Evolutionary conservation across 805 yeast genomes (phyloP).

Genomic region (Suhomyces canberraensis): DNA sequence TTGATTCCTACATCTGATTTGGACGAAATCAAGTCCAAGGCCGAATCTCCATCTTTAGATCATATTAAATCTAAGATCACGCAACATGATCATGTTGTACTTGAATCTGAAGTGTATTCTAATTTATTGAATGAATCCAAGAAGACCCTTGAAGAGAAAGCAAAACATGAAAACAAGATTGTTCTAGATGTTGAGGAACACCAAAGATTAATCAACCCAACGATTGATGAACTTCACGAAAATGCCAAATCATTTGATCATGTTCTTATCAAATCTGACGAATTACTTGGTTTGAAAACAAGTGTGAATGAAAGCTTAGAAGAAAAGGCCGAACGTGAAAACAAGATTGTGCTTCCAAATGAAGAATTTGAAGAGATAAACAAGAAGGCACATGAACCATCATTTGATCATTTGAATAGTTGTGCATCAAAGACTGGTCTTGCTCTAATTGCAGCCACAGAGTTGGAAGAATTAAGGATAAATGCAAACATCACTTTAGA

Average conservation of each 20-base stretch:
- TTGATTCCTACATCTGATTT: background rate
- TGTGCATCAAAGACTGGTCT: constrained; percentile 2
- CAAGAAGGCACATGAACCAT: constrained; percentile 1
- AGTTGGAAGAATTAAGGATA: constrained; percentile 7
- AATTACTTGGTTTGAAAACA: constrained; percentile 11
- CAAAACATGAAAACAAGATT: background rate
- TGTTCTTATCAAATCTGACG: constrained; percentile 5
- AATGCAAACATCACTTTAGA: constrained; percentile 13
- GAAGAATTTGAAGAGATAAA: constrained; percentile 10
- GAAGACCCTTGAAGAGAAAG: constrained; percentile 1
- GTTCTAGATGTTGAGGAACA: constrained; percentile 3
- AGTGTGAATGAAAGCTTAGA: constrained; percentile 24
- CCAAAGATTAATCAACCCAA: constrained; percentile 5
- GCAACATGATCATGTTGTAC: constrained; percentile 6
- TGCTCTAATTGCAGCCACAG: constrained; percentile 6
- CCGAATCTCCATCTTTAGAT: constrained; percentile 11
- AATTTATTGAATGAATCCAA: background rate
- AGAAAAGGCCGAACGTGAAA: constrained; percentile 11
- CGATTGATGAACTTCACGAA: constrained; percentile 8
- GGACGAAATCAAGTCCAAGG: background rate
- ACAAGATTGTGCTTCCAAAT: constrained; percentile 8
- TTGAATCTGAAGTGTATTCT: constrained; percentile 1
- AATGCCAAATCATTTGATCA: constrained; percentile 10
- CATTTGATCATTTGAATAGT: constrained; percentile 5
- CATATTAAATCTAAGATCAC: constrained; percentile 8